Conservation (phyloP, 306 rosid genomes). For the Cicer yamashitae region DNA sequence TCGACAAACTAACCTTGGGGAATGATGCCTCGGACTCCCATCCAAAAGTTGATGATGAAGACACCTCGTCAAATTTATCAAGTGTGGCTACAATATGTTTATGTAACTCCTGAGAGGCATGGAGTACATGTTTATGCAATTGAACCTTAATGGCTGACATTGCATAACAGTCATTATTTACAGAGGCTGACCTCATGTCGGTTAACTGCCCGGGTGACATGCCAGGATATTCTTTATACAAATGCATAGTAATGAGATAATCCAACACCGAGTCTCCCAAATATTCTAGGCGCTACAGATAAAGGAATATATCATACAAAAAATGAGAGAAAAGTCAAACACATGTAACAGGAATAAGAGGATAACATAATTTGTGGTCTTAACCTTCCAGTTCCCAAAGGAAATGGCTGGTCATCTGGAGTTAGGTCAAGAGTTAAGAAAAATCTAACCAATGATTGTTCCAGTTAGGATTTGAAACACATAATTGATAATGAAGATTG, state of each 20-base stretch:
- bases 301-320: conserved; percentile 33
- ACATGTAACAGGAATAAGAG: neutral
- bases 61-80: conserved; percentile 38
- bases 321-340: conserved; percentile 3
- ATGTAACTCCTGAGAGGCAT: conserved; percentile 60
- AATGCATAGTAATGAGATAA: conserved; percentile 66
- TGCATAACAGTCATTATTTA: conserved; percentile 80
- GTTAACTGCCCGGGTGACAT: conserved; percentile 73
- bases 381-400: no score
- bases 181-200: conserved; percentile 81
- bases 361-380: neutral
- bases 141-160: conserved; percentile 62
- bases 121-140: conserved; percentile 71
- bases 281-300: conserved; percentile 76
- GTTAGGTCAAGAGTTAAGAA: no score
- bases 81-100: conserved; percentile 55
- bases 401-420: no score
- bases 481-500: neutral
- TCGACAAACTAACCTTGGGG: conserved; percentile 70
- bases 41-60: conserved; percentile 63
- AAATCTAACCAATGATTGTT: no score
- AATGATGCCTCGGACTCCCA: conserved; percentile 69
- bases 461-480: no score
- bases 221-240: conserved; percentile 65
- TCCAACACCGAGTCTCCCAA: conserved; percentile 81